A percentile compares a stretch with the other conserved stretches of the same genome.
These are phyloP conservation scores for Magnaporthiopsis incrustans DNA, from an alignment of 2,329 filamentous ascomycete species.

Conservation along the genomic window DNA sequence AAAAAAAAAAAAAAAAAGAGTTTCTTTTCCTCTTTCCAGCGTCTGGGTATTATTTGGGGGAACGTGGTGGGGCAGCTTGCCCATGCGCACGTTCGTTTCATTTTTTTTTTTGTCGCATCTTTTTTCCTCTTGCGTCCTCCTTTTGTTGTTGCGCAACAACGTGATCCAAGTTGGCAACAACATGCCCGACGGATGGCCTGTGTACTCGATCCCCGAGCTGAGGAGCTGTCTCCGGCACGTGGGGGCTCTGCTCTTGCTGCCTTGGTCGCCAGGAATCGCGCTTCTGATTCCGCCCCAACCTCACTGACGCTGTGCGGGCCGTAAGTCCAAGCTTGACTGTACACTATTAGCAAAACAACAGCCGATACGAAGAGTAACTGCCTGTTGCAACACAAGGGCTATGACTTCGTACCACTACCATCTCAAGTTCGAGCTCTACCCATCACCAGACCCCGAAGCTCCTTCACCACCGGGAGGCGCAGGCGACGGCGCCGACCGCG, in stretches of 20 bases:
- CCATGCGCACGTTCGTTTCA: not conserved
- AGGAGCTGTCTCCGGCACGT: not conserved
- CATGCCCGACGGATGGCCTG: not conserved
- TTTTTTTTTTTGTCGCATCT: not conserved
- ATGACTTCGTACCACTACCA: conserved; percentile 60
- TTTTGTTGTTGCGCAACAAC: not conserved
- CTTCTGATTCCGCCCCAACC: not conserved
- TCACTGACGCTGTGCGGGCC: not conserved
- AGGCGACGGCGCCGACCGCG: not conserved
- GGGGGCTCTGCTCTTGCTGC: no score
- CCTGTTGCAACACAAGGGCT: conserved; percentile 17
- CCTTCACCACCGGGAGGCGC: conserved; percentile 7
- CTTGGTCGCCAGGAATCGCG: not conserved
- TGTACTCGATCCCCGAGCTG: not conserved
- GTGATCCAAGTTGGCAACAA: not conserved
- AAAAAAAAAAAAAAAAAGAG: no score
- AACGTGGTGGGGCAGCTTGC: no score
- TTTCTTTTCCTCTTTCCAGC: no score
- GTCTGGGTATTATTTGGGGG: no score
- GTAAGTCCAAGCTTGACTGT: not conserved
- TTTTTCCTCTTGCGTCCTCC: not conserved
- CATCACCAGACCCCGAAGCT: conserved; percentile 30
- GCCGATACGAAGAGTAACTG: not conserved
- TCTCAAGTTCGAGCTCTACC: conserved; percentile 58
- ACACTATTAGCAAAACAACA: not conserved